Base-by-base conservation (phyloP, 805 yeast genomes). In the Cyberlindnera veronae region DNA sequence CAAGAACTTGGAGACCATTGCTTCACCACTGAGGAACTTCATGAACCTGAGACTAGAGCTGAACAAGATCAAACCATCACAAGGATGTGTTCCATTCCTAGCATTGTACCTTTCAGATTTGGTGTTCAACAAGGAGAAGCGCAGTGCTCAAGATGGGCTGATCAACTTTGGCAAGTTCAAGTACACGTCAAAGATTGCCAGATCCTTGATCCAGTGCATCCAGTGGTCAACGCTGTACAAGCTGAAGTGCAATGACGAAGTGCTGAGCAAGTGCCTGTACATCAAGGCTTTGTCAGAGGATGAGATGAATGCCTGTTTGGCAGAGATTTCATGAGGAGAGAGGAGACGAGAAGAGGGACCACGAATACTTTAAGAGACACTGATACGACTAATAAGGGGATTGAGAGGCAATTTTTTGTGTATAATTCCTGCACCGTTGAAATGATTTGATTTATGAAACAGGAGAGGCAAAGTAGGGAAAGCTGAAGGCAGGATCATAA, bases 81-180 rank as follows among this genome's bases (percentile, higher is more conserved):
- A 68, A 42, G 98, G 98, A 3, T 81, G 95, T 51, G 79, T 91
- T 37, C 98, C 99, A 17, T 91, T 90, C 59, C 76, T 90, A 38
- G 96, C 95, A 1, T 68, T 91, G 22, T 89, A 87, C 53, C 61
- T 91, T 33, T 81, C 90, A 4, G 98, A 91, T 58, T 68, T 91
- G 52, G 77, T 86, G 1, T 77, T 83, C 54, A 88, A 87, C 58
- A 60, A 67, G 23, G 69, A 66, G 39, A 68, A 67, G 42, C 53
- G 57, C 32, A 56, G 56, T 21, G 50, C 44, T 2, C 58, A 58
- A 16, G 63, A 60, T 12, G 53, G 64, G 26, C 54, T 38, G 40
- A 72, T 91, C 46, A 89, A 90, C 57, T 81, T 90, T 56, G 79
- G 84, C 34, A 83, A 88, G 49, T 85, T 84, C 62, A 71, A 82